Conservation (phyloP, 163 green algal species). For the Botryococcus braunii region DNA sequence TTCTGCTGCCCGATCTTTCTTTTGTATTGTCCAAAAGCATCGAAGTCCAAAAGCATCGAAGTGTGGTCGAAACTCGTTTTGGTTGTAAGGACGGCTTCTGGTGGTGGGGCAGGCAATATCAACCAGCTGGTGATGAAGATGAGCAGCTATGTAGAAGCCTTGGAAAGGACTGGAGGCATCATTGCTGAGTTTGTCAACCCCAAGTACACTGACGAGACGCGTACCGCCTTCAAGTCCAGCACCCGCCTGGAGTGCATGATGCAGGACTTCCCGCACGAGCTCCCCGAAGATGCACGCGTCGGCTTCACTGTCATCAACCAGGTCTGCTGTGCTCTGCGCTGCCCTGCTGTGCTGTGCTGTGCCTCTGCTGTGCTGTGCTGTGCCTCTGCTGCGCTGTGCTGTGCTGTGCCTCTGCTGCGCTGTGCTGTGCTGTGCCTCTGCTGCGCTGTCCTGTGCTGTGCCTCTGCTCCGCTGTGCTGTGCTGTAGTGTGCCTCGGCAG, state of each 20-base stretch:
- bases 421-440: too few species aligned
- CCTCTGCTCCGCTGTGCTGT: too few species aligned
- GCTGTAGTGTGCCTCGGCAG: background rate
- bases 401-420: too few species aligned
- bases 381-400: too few species aligned
- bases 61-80: too few species aligned
- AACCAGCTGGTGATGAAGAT: conserved; percentile 93
- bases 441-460: too few species aligned
- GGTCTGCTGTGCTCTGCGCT: conserved; percentile 17
- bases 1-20: too few species aligned
- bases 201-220: conserved; percentile 86
- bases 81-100: too few species aligned
- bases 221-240: conserved; percentile 83
- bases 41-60: too few species aligned
- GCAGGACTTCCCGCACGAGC: conserved; percentile 85
- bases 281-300: conserved; percentile 56
- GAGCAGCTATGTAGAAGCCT: conserved; percentile 61
- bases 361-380: background rate
- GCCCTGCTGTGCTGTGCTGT: background rate
- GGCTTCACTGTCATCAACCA: conserved; percentile 93
- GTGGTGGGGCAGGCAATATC: conserved; percentile 95
- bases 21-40: too few species aligned
- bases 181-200: conserved; percentile 99
- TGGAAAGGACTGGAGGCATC: conserved; percentile 66
- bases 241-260: conserved; percentile 99